Percentiles rank a stretch among this genome's conserved stretches.
Evolutionary conservation across 78 protist genomes (phyloP).

Genomic region (Tieghemostelium lacteum): DNA sequence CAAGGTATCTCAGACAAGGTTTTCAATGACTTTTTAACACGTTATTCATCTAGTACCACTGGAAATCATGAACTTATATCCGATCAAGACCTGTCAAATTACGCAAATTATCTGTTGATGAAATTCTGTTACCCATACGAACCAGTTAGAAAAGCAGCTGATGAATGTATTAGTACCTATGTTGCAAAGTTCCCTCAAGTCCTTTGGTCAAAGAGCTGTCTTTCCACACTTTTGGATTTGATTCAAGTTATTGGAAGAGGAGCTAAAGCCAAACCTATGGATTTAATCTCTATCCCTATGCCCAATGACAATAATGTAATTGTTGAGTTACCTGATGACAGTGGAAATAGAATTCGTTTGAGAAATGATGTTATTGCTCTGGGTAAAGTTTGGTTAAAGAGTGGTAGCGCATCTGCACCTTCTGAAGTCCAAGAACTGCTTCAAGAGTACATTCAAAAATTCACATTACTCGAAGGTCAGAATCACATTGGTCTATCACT

Average conservation of each 20-base stretch:
- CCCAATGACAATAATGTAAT: not conserved
- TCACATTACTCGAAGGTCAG: slow-evolving; percentile 9
- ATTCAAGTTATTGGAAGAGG: slow-evolving; percentile 68
- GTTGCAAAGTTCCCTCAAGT: slow-evolving; percentile 79
- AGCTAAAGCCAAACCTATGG: slow-evolving; percentile 73
- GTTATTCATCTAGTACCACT: not conserved
- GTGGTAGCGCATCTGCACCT: slow-evolving; percentile 62
- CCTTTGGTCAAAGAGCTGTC: slow-evolving; percentile 71
- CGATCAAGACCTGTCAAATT: slow-evolving; percentile 31
- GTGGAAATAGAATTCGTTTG: slow-evolving; percentile 36
- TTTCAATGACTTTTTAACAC: slow-evolving; percentile 19
- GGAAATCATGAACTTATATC: not conserved
- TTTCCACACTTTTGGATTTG: slow-evolving; percentile 66
- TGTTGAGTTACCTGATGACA: slow-evolving; percentile 72
- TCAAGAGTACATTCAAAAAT: slow-evolving; percentile 63
- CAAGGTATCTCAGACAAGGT: slow-evolving; percentile 68
- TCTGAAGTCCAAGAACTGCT: slow-evolving; percentile 55
- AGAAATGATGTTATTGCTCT: slow-evolving; percentile 39
- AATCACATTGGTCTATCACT: slow-evolving; percentile 80
- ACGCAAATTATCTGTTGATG: slow-evolving; percentile 39
- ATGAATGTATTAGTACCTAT: slow-evolving; percentile 53
- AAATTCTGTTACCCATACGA: slow-evolving; percentile 74
- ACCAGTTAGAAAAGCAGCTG: slow-evolving; percentile 66
- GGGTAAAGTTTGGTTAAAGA: slow-evolving; percentile 73
- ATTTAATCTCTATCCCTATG: slow-evolving; percentile 32